Evolutionary conservation across 2,329 filamentous ascomycete genomes (phyloP).

Genomic region (Penicillium nordicum): DNA sequence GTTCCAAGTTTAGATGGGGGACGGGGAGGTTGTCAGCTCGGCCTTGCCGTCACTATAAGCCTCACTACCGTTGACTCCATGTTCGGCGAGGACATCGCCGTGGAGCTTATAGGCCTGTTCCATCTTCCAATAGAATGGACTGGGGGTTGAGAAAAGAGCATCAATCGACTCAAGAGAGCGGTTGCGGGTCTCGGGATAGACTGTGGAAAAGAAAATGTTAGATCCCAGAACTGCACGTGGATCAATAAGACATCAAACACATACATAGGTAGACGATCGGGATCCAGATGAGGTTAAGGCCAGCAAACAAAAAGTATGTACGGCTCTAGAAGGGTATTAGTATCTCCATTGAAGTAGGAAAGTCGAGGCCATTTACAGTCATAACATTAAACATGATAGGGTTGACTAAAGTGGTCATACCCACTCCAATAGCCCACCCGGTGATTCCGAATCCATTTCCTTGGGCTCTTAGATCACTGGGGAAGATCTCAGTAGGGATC

Average conservation of each 20-base stretch:
- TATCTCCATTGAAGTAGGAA: not conserved
- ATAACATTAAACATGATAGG: conserved; percentile 51
- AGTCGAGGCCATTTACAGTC: conserved; percentile 9
- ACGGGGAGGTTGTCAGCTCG: not conserved
- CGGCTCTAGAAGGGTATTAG: conserved; percentile 31
- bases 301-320: conserved; percentile 53
- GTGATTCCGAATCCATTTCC: conserved; percentile 59
- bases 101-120: conserved; percentile 39
- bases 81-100: conserved; percentile 29
- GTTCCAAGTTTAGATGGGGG: not conserved
- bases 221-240: not conserved
- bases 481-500: conserved; percentile 56
- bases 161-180: conserved; percentile 54
- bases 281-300: conserved; percentile 51
- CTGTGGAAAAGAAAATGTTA: conserved; percentile 11
- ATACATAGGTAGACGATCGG: conserved; percentile 48
- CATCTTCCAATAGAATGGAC: conserved; percentile 48
- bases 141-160: conserved; percentile 48
- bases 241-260: not conserved
- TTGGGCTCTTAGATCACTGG: conserved; percentile 55
- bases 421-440: conserved; percentile 58
- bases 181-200: conserved; percentile 53
- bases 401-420: conserved; percentile 53
- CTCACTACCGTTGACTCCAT: conserved; percentile 8
- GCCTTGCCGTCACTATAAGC: not conserved